Evolutionary conservation across 306 rosid genomes (phyloP).

Genomic region (Fagus crenata): DNA sequence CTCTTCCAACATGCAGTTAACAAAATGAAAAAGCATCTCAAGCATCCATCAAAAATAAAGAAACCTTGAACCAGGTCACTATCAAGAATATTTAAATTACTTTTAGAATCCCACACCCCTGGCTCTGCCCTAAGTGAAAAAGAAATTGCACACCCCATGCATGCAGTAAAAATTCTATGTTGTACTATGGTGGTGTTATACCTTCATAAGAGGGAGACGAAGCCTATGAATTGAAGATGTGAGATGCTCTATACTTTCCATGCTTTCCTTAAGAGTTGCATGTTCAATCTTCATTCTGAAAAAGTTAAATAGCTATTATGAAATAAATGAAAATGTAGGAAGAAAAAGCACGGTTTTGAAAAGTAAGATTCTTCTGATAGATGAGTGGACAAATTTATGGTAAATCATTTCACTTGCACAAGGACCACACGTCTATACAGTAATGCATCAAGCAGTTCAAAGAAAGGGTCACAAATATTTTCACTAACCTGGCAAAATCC

Average conservation of each 20-base stretch:
- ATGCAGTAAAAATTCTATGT: not conserved
- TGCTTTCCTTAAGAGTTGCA: conserved; percentile 84
- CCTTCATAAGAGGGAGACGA: conserved; percentile 77
- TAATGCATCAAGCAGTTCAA: conserved; percentile 33
- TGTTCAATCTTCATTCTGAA: conserved; percentile 78
- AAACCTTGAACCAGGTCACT: not conserved
- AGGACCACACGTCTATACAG: conserved; percentile 26
- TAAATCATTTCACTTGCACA: conserved; percentile 8
- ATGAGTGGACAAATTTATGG: not conserved
- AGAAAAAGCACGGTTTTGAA: conserved; percentile 13
- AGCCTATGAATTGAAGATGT: conserved; percentile 73
- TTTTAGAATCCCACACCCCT: not conserved
- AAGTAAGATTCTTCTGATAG: conserved; percentile 12
- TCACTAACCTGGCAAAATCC: conserved; percentile 84
- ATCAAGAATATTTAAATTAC: not conserved
- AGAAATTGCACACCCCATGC: not conserved
- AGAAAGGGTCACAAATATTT: conserved; percentile 21
- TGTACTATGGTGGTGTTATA: conserved; percentile 22
- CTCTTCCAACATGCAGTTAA: not conserved
- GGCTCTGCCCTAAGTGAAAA: not conserved
- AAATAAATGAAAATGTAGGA: conserved; percentile 16
- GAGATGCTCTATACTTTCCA: conserved; percentile 77
- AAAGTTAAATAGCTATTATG: conserved; percentile 5
- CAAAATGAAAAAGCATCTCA: conserved; percentile 7
- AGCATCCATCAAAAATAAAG: not conserved